Conservation (phyloP, 352 stramenopile species). For the Globisporangium radiosum region DNA sequence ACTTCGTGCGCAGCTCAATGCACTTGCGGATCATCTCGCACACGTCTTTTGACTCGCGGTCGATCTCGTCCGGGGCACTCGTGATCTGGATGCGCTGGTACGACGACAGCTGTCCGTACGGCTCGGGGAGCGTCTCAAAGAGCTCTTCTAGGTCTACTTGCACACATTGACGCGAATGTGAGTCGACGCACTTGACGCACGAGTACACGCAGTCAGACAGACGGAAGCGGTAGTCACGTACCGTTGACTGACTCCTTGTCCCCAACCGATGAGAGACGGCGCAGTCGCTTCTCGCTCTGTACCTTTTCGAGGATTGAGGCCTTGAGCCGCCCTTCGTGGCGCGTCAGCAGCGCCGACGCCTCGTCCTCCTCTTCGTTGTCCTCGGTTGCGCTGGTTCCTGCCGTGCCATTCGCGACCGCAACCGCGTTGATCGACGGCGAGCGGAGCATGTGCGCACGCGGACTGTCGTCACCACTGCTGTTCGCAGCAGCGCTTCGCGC, state of each 20-base stretch:
- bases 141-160: slow-evolving; percentile 32
- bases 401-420: slow-evolving; percentile 5
- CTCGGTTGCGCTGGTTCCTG: slow-evolving; percentile 11
- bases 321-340: slow-evolving; percentile 62
- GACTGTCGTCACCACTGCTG: neutral
- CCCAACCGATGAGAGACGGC: slow-evolving; percentile 38
- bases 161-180: neutral
- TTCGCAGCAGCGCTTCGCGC: neutral
- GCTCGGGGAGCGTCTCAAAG: slow-evolving; percentile 76
- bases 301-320: slow-evolving; percentile 73
- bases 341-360: slow-evolving; percentile 26
- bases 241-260: slow-evolving; percentile 17
- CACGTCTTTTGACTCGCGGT: slow-evolving; percentile 70
- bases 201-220: neutral
- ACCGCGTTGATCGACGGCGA: slow-evolving; percentile 11
- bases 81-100: slow-evolving; percentile 84
- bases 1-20: slow-evolving; percentile 60
- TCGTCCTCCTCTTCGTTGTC: slow-evolving; percentile 29
- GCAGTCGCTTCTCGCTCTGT: slow-evolving; percentile 63
- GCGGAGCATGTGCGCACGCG: slow-evolving; percentile 8
- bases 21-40: slow-evolving; percentile 80
- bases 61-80: slow-evolving; percentile 47
- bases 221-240: slow-evolving; percentile 1
- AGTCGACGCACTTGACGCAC: neutral
- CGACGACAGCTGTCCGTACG: slow-evolving; percentile 55